phyloP scores from a whole-genome alignment of 2,329 filamentous ascomycete species.

The Metarhizium sp. region DNA sequence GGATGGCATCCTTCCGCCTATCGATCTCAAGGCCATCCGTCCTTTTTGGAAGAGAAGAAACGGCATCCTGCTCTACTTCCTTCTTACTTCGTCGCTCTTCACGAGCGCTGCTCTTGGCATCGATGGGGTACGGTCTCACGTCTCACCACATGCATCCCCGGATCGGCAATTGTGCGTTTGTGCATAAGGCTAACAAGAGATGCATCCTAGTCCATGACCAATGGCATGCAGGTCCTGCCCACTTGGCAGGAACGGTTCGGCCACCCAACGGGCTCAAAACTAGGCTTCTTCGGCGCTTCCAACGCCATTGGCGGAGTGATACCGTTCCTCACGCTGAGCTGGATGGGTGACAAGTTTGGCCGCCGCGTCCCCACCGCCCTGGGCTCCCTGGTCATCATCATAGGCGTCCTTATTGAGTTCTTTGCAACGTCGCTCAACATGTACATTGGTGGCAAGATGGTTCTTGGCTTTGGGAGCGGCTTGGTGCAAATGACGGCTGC shows the following conservation, averaged over 20 bases:
- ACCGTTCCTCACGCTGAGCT: conserved; percentile 24
- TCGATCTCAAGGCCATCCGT: conserved; percentile 20
- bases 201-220: conserved; percentile 25
- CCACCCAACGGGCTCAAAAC: conserved; percentile 25
- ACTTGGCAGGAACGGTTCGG: conserved; percentile 28
- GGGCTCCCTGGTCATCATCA: conserved; percentile 29
- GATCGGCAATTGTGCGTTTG: neutral
- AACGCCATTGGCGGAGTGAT: conserved; percentile 30
- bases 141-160: neutral
- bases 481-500: conserved; percentile 32
- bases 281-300: conserved; percentile 30
- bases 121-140: conserved; percentile 19
- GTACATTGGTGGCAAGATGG: conserved; percentile 29
- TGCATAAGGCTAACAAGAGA: neutral
- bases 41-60: conserved; percentile 30
- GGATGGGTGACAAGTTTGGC: conserved; percentile 25
- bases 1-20: conserved; percentile 20
- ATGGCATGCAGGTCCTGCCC: conserved; percentile 27
- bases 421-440: conserved; percentile 25
- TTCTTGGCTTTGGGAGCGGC: conserved; percentile 26
- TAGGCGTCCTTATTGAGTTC: conserved; percentile 25
- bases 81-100: conserved; percentile 31
- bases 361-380: conserved; percentile 24
- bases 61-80: conserved; percentile 31
- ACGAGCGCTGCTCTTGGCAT: conserved; percentile 32